Evolutionary conservation across 228 moss, liverwort and hornwort genomes (phyloP).

Genomic region (Sphagnum magellanicum): DNA sequence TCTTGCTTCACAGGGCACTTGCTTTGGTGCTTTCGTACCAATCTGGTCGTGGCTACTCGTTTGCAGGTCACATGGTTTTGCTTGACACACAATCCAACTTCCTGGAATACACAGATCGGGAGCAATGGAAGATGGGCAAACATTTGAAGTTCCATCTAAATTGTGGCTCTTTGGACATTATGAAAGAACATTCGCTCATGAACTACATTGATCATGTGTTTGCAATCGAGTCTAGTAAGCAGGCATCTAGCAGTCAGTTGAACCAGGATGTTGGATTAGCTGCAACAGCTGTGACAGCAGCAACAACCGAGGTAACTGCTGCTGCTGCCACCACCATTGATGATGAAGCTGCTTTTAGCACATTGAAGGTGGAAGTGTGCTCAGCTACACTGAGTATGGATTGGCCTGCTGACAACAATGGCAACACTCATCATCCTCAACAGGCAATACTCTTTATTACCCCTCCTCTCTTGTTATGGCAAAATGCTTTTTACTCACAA

Average conservation of each 20-base stretch:
- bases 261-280: conserved; percentile 3
- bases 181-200: conserved; percentile 80
- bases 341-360: conserved; percentile 7
- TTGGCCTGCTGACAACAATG: conserved; percentile 20
- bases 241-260: background rate
- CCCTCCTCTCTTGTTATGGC: background rate
- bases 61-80: conserved; percentile 97
- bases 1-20: conserved; percentile 77
- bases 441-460: conserved; percentile 5
- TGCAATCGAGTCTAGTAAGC: conserved; percentile 42
- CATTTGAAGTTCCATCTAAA: conserved; percentile 83
- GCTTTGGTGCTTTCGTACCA: conserved; percentile 88
- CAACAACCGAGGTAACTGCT: conserved; percentile 20
- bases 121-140: conserved; percentile 75
- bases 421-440: conserved; percentile 12
- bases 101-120: conserved; percentile 80
- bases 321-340: conserved; percentile 30
- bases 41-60: conserved; percentile 89
- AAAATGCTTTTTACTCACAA: no score
- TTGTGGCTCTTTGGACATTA: conserved; percentile 60
- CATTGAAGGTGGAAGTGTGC: conserved; percentile 73
- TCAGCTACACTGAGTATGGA: conserved; percentile 75
- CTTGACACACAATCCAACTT: conserved; percentile 75
- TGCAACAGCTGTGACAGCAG: conserved; percentile 22
- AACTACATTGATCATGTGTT: conserved; percentile 96